Base-by-base conservation (phyloP, 1,139 yeast species). In the Arxiozyma slooffiae region DNA sequence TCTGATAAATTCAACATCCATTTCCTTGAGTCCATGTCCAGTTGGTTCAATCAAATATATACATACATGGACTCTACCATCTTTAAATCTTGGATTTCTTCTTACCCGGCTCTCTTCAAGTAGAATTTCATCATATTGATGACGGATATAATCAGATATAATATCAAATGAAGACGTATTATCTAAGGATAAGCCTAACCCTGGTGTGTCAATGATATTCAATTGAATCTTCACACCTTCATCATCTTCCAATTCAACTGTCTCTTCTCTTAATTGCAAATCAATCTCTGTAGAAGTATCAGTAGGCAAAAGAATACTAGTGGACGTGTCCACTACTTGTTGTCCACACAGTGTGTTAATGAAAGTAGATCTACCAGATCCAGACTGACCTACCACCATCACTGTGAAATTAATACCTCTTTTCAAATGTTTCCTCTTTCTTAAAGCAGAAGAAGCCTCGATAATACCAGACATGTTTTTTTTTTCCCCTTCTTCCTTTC, bases 311-410 rank as follows among this genome's bases (percentile, higher is more conserved):
- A 76, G 70, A 38, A 71, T 61, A 11, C 79, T 72, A 1, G 77
- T 70, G 0, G 80, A 72, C 1, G 73, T 68, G 47, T 74, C 80
- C 38, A 82, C 82, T 39, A 82, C 83, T 58, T 85, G 82, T 56
- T 92, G 95, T 45, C 95, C 96, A 71, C 97, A 90, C 50, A 90
- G 72, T 46, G 95, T 82, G 71, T 88, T 87, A 57, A 89, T 75
- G 61, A 89, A 86, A 0, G 95, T 82, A 2, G 95, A 79, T 66
- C 94, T 84, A 2, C 96, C 96, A 8, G 82, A 74, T 1, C 96
- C 96, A 20, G 84, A 74, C 47, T 76, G 77, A 14, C 97, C 97
- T 38, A 83, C 85, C 8, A 88, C 85, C 89, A 89, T 81, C 49
- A 88, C 61, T 39, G 88, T 82, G 66, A 90, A 86, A 62, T 87